Percentiles rank a stretch among this genome's conserved stretches.
Evolutionary conservation across 2,329 filamentous ascomycete species (phyloP).

Genomic region (Colletotrichum sp.): DNA sequence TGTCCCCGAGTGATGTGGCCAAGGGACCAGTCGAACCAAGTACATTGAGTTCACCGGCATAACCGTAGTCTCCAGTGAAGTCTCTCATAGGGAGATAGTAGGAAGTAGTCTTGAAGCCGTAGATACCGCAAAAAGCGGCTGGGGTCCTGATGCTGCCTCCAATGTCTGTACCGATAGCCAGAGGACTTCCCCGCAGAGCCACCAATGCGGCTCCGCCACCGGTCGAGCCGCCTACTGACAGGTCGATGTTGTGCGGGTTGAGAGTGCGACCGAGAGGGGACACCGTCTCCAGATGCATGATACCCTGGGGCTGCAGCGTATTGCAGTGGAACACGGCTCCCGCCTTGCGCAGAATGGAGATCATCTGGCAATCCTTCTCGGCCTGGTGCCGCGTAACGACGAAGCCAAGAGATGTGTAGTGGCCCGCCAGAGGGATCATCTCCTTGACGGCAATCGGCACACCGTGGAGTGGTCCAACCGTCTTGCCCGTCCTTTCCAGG

Average conservation of each 20-base stretch:
- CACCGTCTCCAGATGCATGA: slow-evolving; percentile 60
- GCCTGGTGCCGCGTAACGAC: slow-evolving; percentile 53
- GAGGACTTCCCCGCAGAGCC: slow-evolving; percentile 40
- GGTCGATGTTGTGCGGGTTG: slow-evolving; percentile 64
- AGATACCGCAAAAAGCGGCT: slow-evolving; percentile 35
- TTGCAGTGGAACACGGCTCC: slow-evolving; percentile 71
- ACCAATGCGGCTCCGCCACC: slow-evolving; percentile 57
- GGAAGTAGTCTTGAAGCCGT: slow-evolving; percentile 27
- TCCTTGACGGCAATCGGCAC: slow-evolving; percentile 57
- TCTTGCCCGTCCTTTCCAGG: slow-evolving; percentile 38
- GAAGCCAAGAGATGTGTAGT: slow-evolving; percentile 56
- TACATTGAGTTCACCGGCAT: slow-evolving; percentile 36
- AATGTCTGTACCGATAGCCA: slow-evolving; percentile 46
- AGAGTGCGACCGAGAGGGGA: slow-evolving; percentile 66
- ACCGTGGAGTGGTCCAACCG: slow-evolving; percentile 63
- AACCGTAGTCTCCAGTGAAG: slow-evolving; percentile 23
- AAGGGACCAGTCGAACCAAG: slow-evolving; percentile 37
- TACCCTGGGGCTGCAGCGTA: slow-evolving; percentile 68
- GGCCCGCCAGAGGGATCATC: slow-evolving; percentile 58
- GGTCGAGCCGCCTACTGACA: slow-evolving; percentile 67
- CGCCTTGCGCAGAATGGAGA: slow-evolving; percentile 57
- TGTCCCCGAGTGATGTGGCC: slow-evolving; percentile 32
- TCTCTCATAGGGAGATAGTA: slow-evolving; percentile 27
- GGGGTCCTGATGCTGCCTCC: slow-evolving; percentile 43
- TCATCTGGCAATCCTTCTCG: slow-evolving; percentile 57